Conservation (phyloP, 176 grass and related monocot species). For the Eleusine coracana region DNA sequence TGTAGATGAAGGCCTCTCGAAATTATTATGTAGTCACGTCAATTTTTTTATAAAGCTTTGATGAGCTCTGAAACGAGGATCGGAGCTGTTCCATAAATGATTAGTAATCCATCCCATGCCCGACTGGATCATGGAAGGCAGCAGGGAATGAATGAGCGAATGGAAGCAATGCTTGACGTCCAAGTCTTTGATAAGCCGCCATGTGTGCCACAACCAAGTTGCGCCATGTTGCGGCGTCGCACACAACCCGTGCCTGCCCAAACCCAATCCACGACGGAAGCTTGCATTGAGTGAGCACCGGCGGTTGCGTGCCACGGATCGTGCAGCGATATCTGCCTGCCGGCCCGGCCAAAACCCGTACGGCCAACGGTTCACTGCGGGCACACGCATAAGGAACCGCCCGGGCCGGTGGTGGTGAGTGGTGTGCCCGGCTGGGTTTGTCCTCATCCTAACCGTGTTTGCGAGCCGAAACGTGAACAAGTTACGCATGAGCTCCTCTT, state of each 20-base stretch:
- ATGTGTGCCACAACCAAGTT: not conserved
- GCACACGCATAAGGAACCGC: no score
- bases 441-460: not conserved
- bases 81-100: not conserved
- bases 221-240: not conserved
- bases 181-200: not conserved
- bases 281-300: not conserved
- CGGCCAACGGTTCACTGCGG: no score
- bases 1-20: no score
- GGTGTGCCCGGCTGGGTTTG: not conserved
- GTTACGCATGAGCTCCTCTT: constrained; percentile 3
- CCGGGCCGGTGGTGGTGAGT: no score
- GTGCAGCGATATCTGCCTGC: constrained; percentile 13
- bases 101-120: not conserved
- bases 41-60: no score
- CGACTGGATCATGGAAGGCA: not conserved
- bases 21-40: no score
- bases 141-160: not conserved
- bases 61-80: no score
- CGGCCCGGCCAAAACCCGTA: no score
- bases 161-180: not conserved
- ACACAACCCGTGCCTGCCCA: not conserved
- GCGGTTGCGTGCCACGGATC: constrained; percentile 47
- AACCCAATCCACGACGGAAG: constrained; percentile 17
- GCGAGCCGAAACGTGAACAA: not conserved